Evolutionary conservation across 768 basidiomycete genomes (phyloP), one percentile per base, ranked within the genome.

Genomic region (Lentinula detonsa): DNA sequence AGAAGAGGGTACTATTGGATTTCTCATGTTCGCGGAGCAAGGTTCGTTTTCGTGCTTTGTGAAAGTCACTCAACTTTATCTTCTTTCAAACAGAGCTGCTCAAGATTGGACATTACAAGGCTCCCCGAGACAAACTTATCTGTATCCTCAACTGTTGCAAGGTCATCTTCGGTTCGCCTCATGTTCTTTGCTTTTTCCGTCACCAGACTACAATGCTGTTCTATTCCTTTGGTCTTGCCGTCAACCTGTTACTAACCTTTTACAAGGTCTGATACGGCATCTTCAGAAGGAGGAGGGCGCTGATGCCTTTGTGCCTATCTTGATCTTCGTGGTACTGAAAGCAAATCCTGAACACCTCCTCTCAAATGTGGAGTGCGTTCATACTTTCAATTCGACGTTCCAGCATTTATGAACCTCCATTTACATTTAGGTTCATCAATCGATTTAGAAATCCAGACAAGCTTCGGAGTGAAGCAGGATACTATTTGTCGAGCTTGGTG

Each of bases 71-170:
- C 18, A 4, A 42, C 7, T n/a, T 42, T 4, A 39, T 40, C 16
- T 9, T 5, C 15, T 21, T 3, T 56, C 18, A 7, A 15, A 40
- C 68, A 93, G 97, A 99, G 73, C 78, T 99, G 46, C 73, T 94
- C 66, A 98, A 98, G 80, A 89, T 99, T 63, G 98, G 97, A 68
- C 95, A 98, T 70, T 99, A 98, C 78, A 98, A 98, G 72, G 97
- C 97, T 9, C 97, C 97, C 7, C 82, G 97, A 46, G 97, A 99
- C 74, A 99, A 99, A 75, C 78, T 98, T 56, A 98, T 99, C 59
- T 98, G 97, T 73, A 90, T 98, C 42, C 75, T 98, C 54, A 99
- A 99, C 70, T 91, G 87, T 72, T 99, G 95, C 85, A 99, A 99
- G 77, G 94, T 99, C 72, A 98, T 99, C 66, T 98, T 97, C 68